Evolutionary conservation across 148 eudicot genomes (phyloP).

Genomic region (Simmondsia chinensis): DNA sequence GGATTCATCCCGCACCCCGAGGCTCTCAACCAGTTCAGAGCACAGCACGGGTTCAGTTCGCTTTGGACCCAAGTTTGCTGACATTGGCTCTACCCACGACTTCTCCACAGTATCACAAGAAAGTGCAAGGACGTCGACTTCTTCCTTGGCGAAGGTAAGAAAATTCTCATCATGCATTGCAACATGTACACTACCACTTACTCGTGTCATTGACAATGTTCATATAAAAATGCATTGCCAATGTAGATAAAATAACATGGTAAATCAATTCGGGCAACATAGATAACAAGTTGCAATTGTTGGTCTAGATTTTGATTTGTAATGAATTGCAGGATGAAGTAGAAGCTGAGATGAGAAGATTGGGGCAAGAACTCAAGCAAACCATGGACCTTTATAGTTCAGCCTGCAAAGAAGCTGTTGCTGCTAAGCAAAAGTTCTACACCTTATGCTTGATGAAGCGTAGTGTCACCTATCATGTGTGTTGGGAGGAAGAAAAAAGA

Average conservation of each 20-base stretch:
- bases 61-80: constrained; percentile 31
- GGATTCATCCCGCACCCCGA: constrained; percentile 36
- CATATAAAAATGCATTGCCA: too few species aligned
- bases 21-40: constrained; percentile 52
- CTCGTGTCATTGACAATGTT: too few species aligned
- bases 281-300: too few species aligned
- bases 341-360: constrained; percentile 78
- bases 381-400: constrained; percentile 83
- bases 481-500: not conserved
- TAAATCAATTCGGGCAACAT: too few species aligned
- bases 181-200: too few species aligned
- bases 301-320: not conserved
- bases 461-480: not conserved
- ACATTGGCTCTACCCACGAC: constrained; percentile 26
- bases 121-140: constrained; percentile 41
- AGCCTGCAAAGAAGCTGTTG: constrained; percentile 87
- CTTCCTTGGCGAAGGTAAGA: constrained; percentile 36
- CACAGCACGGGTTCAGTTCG: constrained; percentile 41
- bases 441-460: not conserved
- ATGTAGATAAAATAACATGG: too few species aligned
- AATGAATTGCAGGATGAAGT: constrained; percentile 41
- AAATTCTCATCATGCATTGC: too few species aligned
- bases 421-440: constrained; percentile 57
- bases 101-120: constrained; percentile 46
- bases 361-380: constrained; percentile 75